A percentile compares a stretch with the other conserved stretches of the same genome.
Conservation (phyloP, 768 basidiomycete genomes). For the Leccinellum albellum region DNA sequence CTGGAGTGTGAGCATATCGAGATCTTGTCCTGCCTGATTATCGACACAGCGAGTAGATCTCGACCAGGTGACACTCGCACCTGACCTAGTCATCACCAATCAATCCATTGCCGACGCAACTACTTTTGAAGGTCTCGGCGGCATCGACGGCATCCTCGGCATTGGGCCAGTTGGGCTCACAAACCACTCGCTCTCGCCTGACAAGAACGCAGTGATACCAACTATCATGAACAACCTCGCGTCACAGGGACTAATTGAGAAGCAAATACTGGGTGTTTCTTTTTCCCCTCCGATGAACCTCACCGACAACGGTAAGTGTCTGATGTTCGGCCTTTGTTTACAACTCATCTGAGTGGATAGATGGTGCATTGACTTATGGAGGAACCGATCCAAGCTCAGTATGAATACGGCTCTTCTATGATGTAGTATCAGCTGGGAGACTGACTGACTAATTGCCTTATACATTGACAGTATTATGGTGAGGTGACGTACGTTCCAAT, state of each 20-base stretch:
- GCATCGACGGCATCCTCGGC: conserved; percentile 26
- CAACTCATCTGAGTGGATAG: conserved; percentile 12
- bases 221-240: conserved; percentile 20
- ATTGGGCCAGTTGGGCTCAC: conserved; percentile 16
- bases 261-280: conserved; percentile 15
- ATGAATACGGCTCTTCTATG: neutral
- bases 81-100: conserved; percentile 21
- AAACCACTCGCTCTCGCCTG: neutral
- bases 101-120: conserved; percentile 30
- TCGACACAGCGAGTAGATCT: conserved; percentile 9
- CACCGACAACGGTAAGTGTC: conserved; percentile 7
- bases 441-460: neutral
- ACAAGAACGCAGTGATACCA: conserved; percentile 4
- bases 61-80: conserved; percentile 26
- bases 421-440: neutral
- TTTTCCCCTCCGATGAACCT: conserved; percentile 11
- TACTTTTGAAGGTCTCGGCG: conserved; percentile 9
- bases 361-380: neutral
- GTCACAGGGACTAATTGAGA: conserved; percentile 13
- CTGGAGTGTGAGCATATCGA: conserved; percentile 29
- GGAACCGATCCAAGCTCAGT: neutral
- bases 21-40: neutral
- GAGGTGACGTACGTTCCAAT: conserved; percentile 21
- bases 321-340: neutral
- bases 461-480: conserved; percentile 24